Evolutionary conservation across 2,329 filamentous ascomycete species (phyloP).

Genomic region (Botrytis hyacinthi): DNA sequence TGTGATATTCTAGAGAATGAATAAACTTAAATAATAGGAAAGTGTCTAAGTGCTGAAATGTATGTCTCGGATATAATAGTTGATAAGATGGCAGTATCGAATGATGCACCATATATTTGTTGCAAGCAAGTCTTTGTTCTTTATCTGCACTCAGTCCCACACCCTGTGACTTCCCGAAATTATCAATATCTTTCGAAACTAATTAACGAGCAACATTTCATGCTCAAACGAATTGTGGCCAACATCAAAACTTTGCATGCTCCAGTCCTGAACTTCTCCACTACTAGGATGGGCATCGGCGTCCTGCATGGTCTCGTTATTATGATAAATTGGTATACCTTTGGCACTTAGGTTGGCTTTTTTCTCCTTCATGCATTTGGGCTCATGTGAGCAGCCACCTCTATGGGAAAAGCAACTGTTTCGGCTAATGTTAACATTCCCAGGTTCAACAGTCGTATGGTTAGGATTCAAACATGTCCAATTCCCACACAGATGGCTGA

Average conservation of each 20-base stretch:
- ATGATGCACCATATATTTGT: neutral
- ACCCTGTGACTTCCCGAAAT: neutral
- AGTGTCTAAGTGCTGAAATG: neutral
- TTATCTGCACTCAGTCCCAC: neutral
- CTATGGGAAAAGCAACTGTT: constrained; percentile 36
- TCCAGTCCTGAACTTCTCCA: neutral
- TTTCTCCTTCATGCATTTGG: constrained; percentile 33
- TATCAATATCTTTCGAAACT: neutral
- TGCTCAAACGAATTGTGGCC: neutral
- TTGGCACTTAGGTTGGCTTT: constrained; percentile 31
- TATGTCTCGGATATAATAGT: neutral
- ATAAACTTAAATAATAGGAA: neutral
- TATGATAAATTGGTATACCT: constrained; percentile 15
- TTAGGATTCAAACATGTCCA: constrained; percentile 38
- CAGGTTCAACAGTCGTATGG: constrained; percentile 36
- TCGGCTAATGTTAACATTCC: constrained; percentile 30
- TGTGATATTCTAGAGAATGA: neutral
- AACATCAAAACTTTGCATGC: neutral
- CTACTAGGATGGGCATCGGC: neutral
- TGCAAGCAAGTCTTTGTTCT: neutral
- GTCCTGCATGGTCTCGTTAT: neutral
- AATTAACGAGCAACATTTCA: neutral
- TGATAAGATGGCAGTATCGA: neutral
- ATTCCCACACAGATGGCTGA: constrained; percentile 39
- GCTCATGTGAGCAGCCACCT: constrained; percentile 31